Evolutionary conservation across 1,139 yeast genomes (phyloP).

Genomic region (Arxiozyma bovina): DNA sequence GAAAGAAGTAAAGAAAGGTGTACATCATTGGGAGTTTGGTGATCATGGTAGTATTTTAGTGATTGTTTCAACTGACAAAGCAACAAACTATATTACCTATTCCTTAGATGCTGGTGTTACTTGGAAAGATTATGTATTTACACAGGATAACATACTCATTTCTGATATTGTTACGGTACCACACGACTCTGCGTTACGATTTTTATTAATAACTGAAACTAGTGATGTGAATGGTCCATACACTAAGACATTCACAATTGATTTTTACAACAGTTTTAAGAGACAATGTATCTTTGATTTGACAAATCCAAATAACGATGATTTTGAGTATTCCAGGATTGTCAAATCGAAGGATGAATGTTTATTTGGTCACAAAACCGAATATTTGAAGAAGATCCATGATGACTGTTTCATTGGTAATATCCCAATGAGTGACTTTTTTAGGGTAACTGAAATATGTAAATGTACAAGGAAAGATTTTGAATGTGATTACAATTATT

Average conservation of each 20-base stretch:
- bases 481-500: constrained; percentile 89
- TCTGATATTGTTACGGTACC: constrained; percentile 85
- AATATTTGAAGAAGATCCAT: constrained; percentile 62
- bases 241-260: constrained; percentile 47
- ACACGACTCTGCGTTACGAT: constrained; percentile 74
- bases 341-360: constrained; percentile 61
- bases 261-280: constrained; percentile 55
- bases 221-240: constrained; percentile 35
- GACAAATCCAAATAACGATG: constrained; percentile 51
- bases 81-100: constrained; percentile 52
- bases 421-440: constrained; percentile 55
- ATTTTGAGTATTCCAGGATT: constrained; percentile 80
- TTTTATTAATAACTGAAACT: constrained; percentile 42
- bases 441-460: constrained; percentile 57
- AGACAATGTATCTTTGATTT: constrained; percentile 67
- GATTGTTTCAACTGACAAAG: constrained; percentile 49
- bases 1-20: constrained; percentile 68
- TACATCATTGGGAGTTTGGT: constrained; percentile 89
- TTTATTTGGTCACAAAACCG: constrained; percentile 80
- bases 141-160: constrained; percentile 47
- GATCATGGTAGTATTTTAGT: constrained; percentile 87
- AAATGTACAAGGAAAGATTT: constrained; percentile 79
- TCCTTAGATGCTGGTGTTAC: constrained; percentile 73
- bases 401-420: constrained; percentile 78
- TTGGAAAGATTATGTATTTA: constrained; percentile 63